Evolutionary conservation across 495 filamentous ascomycete species (phyloP).

Genomic region (Penicillium bialowiezense): DNA sequence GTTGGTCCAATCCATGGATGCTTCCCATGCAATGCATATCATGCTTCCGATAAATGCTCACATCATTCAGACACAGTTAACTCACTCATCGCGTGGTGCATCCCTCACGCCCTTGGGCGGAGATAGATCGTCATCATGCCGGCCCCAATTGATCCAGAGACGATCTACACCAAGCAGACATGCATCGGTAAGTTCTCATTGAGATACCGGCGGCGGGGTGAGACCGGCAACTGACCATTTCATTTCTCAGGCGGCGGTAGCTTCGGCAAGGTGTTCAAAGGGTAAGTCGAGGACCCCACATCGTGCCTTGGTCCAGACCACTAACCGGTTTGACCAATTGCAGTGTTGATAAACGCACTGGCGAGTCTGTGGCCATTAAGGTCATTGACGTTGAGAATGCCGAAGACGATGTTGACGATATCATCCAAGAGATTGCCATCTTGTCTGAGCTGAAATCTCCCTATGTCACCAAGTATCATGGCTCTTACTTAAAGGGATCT

Average conservation of each 20-base stretch:
- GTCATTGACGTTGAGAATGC: constrained; percentile 97
- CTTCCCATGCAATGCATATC: too few species aligned
- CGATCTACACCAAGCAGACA: constrained; percentile 87
- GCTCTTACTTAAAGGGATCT: constrained; percentile 90
- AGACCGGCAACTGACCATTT: constrained; percentile 1
- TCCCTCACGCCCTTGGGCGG: constrained; percentile 2
- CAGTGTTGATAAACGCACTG: constrained; percentile 81
- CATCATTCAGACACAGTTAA: too few species aligned
- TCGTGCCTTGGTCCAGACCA: background rate
- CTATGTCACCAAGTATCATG: constrained; percentile 95
- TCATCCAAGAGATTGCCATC: constrained; percentile 97
- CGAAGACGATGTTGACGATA: constrained; percentile 98
- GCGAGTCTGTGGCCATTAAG: constrained; percentile 89
- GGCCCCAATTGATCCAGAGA: constrained; percentile 69
- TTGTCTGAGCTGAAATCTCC: constrained; percentile 90
- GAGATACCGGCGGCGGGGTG: background rate
- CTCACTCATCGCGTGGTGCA: background rate
- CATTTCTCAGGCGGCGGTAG: constrained; percentile 67
- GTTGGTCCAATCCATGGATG: too few species aligned
- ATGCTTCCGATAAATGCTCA: too few species aligned
- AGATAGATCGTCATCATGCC: constrained; percentile 32
- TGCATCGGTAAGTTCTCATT: constrained; percentile 72
- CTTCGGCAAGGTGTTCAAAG: constrained; percentile 96
- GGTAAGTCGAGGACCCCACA: constrained; percentile 52
- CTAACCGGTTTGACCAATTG: background rate